These are phyloP conservation scores for Kappamyces sp. DNA, from an alignment of 192 early-diverging fungal genomes.

Conservation along the genomic window DNA sequence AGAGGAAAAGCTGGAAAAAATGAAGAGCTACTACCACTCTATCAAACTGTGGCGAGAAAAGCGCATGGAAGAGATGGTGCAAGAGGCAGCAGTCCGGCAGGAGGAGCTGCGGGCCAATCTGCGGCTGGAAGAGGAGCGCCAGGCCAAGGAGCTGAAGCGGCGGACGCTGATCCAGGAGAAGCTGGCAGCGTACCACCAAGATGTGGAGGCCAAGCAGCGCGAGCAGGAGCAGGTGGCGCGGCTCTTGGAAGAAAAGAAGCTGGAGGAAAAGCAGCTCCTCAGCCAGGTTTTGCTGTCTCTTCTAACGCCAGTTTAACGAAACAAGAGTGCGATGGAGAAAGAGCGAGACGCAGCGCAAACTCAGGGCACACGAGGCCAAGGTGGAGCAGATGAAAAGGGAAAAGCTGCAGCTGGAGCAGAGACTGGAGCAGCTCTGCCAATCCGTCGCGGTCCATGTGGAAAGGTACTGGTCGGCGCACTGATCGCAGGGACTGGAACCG, in stretches of 20 bases:
- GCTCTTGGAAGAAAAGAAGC: background rate
- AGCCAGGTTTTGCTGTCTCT: background rate
- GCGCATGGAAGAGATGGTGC: constrained; percentile 1
- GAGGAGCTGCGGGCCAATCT: background rate
- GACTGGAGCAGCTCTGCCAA: background rate
- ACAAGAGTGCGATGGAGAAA: background rate
- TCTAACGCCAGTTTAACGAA: constrained; percentile 1
- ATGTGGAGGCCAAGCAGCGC: background rate
- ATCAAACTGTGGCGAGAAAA: constrained; percentile 12
- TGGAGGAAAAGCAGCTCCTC: background rate
- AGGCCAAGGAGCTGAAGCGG: constrained; percentile 1
- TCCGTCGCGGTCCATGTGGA: constrained; percentile 12
- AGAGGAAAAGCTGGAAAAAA: constrained; percentile 5
- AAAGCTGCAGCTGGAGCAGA: background rate
- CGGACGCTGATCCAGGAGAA: background rate
- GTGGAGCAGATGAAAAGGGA: background rate
- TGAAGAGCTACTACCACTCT: background rate
- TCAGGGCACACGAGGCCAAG: constrained; percentile 4
- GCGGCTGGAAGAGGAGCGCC: background rate
- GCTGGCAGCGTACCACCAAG: background rate
- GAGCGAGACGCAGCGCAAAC: background rate
- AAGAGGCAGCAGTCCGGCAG: background rate
- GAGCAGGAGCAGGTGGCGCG: background rate
- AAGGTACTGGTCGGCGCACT: background rate
- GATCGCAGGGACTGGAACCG: constrained; percentile 15